Percentiles rank a stretch among this genome's conserved stretches.
These are phyloP conservation scores for Piper betle DNA, from an alignment of 164 flowering plant genomes.

Conservation along the genomic window DNA sequence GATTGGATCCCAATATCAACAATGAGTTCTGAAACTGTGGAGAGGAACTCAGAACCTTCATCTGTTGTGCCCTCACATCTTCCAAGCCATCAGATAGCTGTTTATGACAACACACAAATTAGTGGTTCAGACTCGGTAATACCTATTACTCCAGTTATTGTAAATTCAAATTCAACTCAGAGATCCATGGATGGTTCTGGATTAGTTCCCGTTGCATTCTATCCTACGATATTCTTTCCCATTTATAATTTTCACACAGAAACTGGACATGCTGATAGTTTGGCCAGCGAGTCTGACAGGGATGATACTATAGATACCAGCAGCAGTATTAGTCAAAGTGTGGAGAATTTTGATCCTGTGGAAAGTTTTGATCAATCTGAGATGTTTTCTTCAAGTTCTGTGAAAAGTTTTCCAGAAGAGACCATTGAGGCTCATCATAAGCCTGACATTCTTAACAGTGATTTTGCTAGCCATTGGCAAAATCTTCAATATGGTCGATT, in stretches of 20 bases:
- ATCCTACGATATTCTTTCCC: constrained; percentile 77
- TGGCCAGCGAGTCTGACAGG: constrained; percentile 33
- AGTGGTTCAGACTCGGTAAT: constrained; percentile 58
- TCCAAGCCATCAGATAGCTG: constrained; percentile 32
- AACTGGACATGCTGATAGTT: constrained; percentile 33
- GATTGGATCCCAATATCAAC: constrained; percentile 37
- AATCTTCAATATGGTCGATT: constrained; percentile 76
- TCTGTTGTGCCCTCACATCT: constrained; percentile 24
- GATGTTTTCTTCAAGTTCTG: constrained; percentile 18
- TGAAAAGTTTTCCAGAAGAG: constrained; percentile 24
- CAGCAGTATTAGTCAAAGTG: constrained; percentile 20
- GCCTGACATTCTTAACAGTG: constrained; percentile 82
- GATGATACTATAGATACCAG: constrained; percentile 36
- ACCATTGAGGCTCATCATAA: constrained; percentile 28
- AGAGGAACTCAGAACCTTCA: constrained; percentile 28
- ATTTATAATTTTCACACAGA: constrained; percentile 51
- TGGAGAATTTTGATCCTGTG: constrained; percentile 37
- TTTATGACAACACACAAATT: constrained; percentile 37
- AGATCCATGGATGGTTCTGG: constrained; percentile 37
- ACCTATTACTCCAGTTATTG: constrained; percentile 52
- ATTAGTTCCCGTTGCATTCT: constrained; percentile 45
- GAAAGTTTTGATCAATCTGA: constrained; percentile 39
- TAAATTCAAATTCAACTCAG: constrained; percentile 49
- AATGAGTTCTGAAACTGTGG: constrained; percentile 26
- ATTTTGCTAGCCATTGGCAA: constrained; percentile 75